Evolutionary conservation across 108 stramenopile genomes (phyloP).

Genomic region (Discostella stelligeroides): DNA sequence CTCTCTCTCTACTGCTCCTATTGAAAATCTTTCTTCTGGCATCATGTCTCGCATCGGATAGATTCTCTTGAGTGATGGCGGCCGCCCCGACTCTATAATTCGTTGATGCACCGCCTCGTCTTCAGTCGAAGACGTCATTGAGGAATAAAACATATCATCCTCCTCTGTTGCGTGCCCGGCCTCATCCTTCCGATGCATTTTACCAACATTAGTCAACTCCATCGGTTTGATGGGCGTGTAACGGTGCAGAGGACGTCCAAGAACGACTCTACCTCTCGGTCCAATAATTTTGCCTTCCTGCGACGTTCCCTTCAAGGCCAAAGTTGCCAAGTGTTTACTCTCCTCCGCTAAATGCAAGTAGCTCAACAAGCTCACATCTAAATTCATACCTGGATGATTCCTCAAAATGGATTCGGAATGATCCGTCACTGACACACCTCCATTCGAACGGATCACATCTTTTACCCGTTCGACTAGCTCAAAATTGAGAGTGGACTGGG

Average conservation of each 20-base stretch:
- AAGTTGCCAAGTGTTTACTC: constrained; percentile 61
- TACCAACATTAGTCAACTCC: constrained; percentile 55
- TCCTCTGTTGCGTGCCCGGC: constrained; percentile 56
- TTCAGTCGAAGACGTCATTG: constrained; percentile 7
- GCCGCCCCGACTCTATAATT: constrained; percentile 23
- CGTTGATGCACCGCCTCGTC: neutral
- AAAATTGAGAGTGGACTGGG: constrained; percentile 47
- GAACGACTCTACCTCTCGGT: constrained; percentile 5
- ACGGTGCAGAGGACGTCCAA: constrained; percentile 62
- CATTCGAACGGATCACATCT: constrained; percentile 64
- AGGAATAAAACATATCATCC: constrained; percentile 72
- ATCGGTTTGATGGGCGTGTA: constrained; percentile 65
- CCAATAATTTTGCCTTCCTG: too few species aligned
- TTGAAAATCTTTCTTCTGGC: neutral
- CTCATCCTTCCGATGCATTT: constrained; percentile 65
- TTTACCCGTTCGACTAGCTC: constrained; percentile 63
- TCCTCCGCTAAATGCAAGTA: constrained; percentile 62
- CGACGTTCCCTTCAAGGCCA: constrained; percentile 56
- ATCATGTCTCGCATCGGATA: constrained; percentile 46
- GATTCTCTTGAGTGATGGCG: constrained; percentile 49
- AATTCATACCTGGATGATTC: constrained; percentile 26
- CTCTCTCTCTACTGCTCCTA: constrained; percentile 18
- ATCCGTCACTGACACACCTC: constrained; percentile 60
- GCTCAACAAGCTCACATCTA: constrained; percentile 50
- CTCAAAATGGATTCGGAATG: constrained; percentile 45